These are phyloP conservation scores for Hypoxylon sp. DNA, from an alignment of 2,329 filamentous ascomycete genomes.

Conservation along the genomic window DNA sequence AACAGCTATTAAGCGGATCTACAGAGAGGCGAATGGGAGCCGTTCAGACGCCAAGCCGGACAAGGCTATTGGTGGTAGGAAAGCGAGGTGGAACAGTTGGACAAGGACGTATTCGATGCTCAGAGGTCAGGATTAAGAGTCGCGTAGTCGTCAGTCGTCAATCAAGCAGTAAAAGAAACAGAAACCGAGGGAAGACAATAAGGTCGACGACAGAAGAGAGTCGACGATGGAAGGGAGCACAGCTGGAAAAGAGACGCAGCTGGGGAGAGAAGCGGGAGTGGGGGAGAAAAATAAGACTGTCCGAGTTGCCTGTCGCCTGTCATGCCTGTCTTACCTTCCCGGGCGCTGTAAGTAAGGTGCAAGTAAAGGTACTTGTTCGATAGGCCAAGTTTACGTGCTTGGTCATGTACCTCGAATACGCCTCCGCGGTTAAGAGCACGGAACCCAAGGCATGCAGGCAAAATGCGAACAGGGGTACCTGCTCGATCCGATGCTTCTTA, in stretches of 20 bases:
- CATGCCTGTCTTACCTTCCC: too few species aligned
- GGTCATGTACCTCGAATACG: too few species aligned
- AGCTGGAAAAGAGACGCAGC: slow-evolving; percentile 4
- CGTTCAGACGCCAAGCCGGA: slow-evolving; percentile 11
- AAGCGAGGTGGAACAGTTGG: neutral
- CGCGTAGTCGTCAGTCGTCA: neutral
- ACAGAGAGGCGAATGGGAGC: slow-evolving; percentile 4
- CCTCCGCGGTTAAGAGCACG: slow-evolving; percentile 7
- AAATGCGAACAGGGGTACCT: slow-evolving; percentile 2
- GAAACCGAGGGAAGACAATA: neutral
- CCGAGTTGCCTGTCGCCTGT: too few species aligned
- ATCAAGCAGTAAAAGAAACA: too few species aligned
- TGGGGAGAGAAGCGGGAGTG: slow-evolving; percentile 15
- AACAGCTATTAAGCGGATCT: neutral
- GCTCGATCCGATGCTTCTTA: neutral
- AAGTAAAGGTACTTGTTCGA: neutral
- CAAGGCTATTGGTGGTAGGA: slow-evolving; percentile 1
- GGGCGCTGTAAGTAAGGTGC: too few species aligned
- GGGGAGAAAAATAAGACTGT: slow-evolving; percentile 16
- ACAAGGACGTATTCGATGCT: neutral
- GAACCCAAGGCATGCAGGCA: slow-evolving; percentile 14
- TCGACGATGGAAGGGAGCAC: slow-evolving; percentile 1
- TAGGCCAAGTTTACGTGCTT: too few species aligned
- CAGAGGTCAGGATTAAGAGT: neutral
- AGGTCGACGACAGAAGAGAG: slow-evolving; percentile 1